phyloP scores from a whole-genome alignment of 1,284 basidiomycete genomes.

The Fomitopsis betulina region DNA sequence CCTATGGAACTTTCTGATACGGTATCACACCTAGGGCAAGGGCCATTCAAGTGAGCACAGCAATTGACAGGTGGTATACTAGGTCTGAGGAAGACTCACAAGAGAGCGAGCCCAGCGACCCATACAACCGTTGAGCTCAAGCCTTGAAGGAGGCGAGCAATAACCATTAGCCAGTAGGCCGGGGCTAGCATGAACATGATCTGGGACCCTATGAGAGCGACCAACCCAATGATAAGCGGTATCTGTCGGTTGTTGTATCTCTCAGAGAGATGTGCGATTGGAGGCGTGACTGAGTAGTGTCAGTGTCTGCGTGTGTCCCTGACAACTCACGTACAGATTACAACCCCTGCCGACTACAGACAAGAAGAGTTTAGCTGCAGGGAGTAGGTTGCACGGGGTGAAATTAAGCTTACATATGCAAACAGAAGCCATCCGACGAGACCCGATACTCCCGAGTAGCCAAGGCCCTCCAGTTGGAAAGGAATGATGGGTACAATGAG shows the following conservation, averaged over 20 bases:
- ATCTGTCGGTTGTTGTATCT: conserved; percentile 46
- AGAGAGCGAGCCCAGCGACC: conserved; percentile 68
- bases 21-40: conserved; percentile 55
- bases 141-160: conserved; percentile 72
- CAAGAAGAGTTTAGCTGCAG: background rate
- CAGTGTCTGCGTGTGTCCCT: background rate
- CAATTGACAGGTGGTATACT: background rate
- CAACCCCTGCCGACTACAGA: conserved; percentile 29
- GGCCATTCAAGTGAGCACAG: conserved; percentile 1
- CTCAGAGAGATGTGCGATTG: conserved; percentile 68
- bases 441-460: conserved; percentile 48
- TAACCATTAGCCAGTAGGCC: conserved; percentile 64
- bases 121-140: conserved; percentile 72
- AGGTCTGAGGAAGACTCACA: conserved; percentile 40
- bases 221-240: conserved; percentile 57
- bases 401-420: conserved; percentile 39
- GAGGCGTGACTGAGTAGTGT: conserved; percentile 52
- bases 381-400: background rate
- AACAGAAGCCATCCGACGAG: conserved; percentile 69
- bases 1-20: conserved; percentile 56
- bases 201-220: conserved; percentile 53
- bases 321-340: conserved; percentile 21
- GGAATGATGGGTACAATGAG: conserved; percentile 74
- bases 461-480: conserved; percentile 58
- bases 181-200: conserved; percentile 77